Evolutionary conservation across 31 red algal genomes (phyloP).

Genomic region (Odonthalia washingtoniensis): DNA sequence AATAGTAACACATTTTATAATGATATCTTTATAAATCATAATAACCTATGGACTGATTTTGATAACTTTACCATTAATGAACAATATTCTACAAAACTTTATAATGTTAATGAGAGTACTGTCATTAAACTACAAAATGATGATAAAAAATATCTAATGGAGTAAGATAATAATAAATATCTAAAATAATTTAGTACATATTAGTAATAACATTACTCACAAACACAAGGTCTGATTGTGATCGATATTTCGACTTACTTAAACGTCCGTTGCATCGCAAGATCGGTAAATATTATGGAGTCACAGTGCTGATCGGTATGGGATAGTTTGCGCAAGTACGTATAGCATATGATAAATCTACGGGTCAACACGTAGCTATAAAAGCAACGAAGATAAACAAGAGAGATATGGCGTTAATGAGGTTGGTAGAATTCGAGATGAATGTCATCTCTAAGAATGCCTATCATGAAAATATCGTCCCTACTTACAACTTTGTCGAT

Average conservation of each 20-base stretch:
- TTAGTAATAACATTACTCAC: no score
- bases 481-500: constrained; percentile 91
- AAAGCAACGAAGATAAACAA: constrained; percentile 93
- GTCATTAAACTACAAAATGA: no score
- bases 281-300: constrained; percentile 81
- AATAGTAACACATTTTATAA: no score
- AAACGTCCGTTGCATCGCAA: constrained; percentile 67
- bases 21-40: no score
- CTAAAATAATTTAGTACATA: no score
- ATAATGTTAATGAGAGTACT: no score
- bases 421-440: constrained; percentile 81
- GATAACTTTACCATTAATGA: no score
- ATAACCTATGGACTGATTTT: no score
- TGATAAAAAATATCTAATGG: no score
- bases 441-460: constrained; percentile 83
- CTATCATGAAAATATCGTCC: constrained; percentile 83
- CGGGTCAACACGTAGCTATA: constrained; percentile 82
- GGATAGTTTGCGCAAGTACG: constrained; percentile 90
- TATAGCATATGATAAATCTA: constrained; percentile 84
- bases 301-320: constrained; percentile 78
- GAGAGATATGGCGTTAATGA: constrained; percentile 74
- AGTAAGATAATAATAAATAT: no score
- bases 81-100: no score
- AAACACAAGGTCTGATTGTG: constrained; percentile 64
- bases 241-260: constrained; percentile 68